These are phyloP conservation scores for Nicotiana tomentosiformis DNA, from an alignment of 257 asterid species.

Conservation along the genomic window DNA sequence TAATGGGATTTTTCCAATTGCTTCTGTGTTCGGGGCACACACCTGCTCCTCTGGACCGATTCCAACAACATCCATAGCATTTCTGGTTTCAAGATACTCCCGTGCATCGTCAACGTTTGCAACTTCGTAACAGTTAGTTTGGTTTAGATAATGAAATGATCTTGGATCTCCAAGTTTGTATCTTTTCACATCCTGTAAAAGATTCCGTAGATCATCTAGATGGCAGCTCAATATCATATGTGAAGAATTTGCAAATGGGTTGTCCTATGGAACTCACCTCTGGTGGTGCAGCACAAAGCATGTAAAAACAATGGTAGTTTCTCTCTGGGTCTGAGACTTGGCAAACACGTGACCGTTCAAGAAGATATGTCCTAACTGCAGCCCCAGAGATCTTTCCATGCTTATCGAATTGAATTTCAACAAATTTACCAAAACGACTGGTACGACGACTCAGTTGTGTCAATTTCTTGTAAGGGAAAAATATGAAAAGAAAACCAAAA, in stretches of 20 bases:
- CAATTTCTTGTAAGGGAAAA: constrained; percentile 31
- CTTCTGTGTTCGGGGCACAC: neutral
- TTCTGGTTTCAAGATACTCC: constrained; percentile 85
- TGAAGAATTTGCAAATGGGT: neutral
- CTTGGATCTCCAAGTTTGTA: constrained; percentile 82
- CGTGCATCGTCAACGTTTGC: constrained; percentile 84
- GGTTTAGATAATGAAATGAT: constrained; percentile 79
- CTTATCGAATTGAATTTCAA: constrained; percentile 89
- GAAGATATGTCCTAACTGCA: constrained; percentile 87
- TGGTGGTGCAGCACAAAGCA: constrained; percentile 95
- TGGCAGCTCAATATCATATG: neutral
- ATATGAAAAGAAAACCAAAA: neutral
- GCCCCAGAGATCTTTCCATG: constrained; percentile 96
- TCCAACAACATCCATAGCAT: constrained; percentile 97
- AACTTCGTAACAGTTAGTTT: constrained; percentile 75
- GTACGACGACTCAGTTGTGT: constrained; percentile 43
- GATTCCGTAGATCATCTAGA: constrained; percentile 18
- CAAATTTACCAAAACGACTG: constrained; percentile 99
- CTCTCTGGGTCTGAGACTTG: constrained; percentile 95
- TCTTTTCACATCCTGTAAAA: constrained; percentile 59
- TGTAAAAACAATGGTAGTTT: constrained; percentile 91
- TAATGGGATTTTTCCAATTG: neutral
- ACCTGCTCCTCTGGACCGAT: constrained; percentile 96
- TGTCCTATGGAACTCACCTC: constrained; percentile 54
- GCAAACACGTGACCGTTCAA: constrained; percentile 95